Evolutionary conservation across 495 filamentous ascomycete species (phyloP), one percentile per base, ranked within the genome.

Genomic region (Pseudevernia furfuracea): DNA sequence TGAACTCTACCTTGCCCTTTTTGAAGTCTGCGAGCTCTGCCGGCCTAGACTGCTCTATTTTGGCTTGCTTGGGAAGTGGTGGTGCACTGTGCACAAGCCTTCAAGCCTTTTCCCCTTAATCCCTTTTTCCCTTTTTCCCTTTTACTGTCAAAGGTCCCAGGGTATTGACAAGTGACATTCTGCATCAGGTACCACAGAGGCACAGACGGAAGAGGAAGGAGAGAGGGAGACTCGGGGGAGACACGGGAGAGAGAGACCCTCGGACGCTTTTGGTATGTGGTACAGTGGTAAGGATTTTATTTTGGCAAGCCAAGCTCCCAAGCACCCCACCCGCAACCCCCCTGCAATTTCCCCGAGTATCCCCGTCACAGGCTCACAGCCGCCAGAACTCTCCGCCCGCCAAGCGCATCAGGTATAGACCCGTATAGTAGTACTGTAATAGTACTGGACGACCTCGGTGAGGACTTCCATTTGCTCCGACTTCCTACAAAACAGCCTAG

Each of bases 321-420:
- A 41, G 19, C 46, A 25, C n/a, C 46, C 46, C 46, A n/a, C 21
- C 46, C 14, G 46, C 46, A 30, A 23, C 37, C 58, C 53, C 53
- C 61, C 61, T 58, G 52, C 61, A 63, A 63, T 63, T 58, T 63
- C 61, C 61, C 61, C 61, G 49, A 63, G 61, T 28, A 43, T n/a
- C 38, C 52, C 43, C 61, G 61, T 17, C 3, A 1, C 17, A 34
- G 3, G 30, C 28, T 55, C 52, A 53, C 52, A 63, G 52, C 52
- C 61, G 61, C 61, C 53, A 61, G 61, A 58, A 30, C 52, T 44
- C 52, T 55, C 52, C 52, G 52, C 41, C 28, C 39, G 61, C 39
- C 61, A 63, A 63, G 61, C 49, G 49, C 56, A 30, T 63, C 37
- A n/a, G 25, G n/a, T n/a, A n/a, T n/a, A n/a, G n/a, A n/a, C n/a